Base-by-base conservation (phyloP, 176 grass and related monocot species). In the Phoenix roebelenii region DNA sequence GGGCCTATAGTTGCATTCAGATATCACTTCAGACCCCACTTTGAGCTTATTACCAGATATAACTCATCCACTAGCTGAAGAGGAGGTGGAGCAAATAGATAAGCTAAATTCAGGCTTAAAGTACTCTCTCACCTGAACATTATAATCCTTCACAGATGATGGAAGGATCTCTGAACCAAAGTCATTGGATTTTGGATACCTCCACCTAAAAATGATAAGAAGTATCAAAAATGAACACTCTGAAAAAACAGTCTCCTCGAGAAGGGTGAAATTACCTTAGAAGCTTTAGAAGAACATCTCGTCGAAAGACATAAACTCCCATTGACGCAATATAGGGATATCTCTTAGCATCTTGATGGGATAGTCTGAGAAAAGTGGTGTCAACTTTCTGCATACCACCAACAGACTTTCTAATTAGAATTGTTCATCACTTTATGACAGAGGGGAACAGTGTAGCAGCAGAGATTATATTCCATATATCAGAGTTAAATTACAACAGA, bases 241-340 rank as follows among this genome's bases (percentile, higher is more conserved):
- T 12, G 35, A 14, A 14, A 44, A 12, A 44, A 44, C 12, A 0
- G 1, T 44, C 35, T 14, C 2, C 35, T 44, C 35, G 14, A 14
- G 35, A 44, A 14, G 35, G 35, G 35, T 2, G 35, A 44, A 44
- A 44, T 79, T 84, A 88, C 84, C 69, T 85, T 16, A 94, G 84
- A 64, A 94, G 63, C 25, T 85, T 72, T 51, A 85, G 57, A 32
- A 94, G 74, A 22, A 68, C 50, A 28, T 94, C 71, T 70, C 75
- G 72, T 74, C 79, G 88, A 30, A 94, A 94, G 56, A 88, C 71
- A 67, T 94, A 94, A 57, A 94, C 78, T 24, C 89, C 89, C 89
- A 82, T 94, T n/a, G 84, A 94, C 49, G 89, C 84, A 18, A 94
- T 82, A 58, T 82, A 94, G 3, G 81, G 80, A 58, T 79, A 65